Percentiles rank a stretch among this genome's conserved stretches.
Evolutionary conservation across 164 flowering plant genomes (phyloP).

Genomic region (Aristolochia fimbriata): DNA sequence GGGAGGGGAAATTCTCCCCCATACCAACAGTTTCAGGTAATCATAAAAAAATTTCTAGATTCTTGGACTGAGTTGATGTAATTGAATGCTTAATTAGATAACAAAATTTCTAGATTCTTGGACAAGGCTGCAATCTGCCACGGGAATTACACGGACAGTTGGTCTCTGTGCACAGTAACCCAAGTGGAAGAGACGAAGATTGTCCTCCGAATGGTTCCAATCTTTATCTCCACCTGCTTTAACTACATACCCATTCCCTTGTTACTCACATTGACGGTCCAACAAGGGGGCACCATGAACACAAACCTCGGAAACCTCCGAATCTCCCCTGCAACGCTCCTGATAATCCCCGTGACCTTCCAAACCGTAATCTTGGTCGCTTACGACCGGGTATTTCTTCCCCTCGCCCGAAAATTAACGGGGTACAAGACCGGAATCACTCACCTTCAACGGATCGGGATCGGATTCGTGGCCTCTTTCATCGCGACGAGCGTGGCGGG

Average conservation of each 20-base stretch:
- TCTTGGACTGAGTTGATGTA: too few species aligned
- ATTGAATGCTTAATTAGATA: too few species aligned
- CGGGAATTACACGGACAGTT: slow-evolving; percentile 15
- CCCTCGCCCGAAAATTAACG: slow-evolving; percentile 24
- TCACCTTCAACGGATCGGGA: slow-evolving; percentile 49
- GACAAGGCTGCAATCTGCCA: slow-evolving; percentile 27
- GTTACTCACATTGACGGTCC: slow-evolving; percentile 49
- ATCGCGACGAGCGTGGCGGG: slow-evolving; percentile 47
- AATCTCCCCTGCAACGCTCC: slow-evolving; percentile 29
- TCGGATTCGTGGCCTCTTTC: slow-evolving; percentile 22
- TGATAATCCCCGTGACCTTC: slow-evolving; percentile 43
- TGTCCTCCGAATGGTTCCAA: slow-evolving; percentile 3
- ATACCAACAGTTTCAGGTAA: slow-evolving; percentile 11
- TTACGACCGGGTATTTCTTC: slow-evolving; percentile 44
- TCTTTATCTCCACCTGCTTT: background rate
- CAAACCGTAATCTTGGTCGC: slow-evolving; percentile 41
- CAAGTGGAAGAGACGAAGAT: slow-evolving; percentile 31
- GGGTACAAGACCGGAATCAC: slow-evolving; percentile 38
- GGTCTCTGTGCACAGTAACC: slow-evolving; percentile 29
- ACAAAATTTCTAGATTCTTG: slow-evolving; percentile 11
- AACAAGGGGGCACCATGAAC: slow-evolving; percentile 62
- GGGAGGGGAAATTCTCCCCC: slow-evolving; percentile 7
- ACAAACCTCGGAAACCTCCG: slow-evolving; percentile 33
- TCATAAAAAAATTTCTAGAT: background rate
- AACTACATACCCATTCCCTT: slow-evolving; percentile 2